Evolutionary conservation across 495 filamentous ascomycete species (phyloP).

Genomic region (Penicillium chermesinum): DNA sequence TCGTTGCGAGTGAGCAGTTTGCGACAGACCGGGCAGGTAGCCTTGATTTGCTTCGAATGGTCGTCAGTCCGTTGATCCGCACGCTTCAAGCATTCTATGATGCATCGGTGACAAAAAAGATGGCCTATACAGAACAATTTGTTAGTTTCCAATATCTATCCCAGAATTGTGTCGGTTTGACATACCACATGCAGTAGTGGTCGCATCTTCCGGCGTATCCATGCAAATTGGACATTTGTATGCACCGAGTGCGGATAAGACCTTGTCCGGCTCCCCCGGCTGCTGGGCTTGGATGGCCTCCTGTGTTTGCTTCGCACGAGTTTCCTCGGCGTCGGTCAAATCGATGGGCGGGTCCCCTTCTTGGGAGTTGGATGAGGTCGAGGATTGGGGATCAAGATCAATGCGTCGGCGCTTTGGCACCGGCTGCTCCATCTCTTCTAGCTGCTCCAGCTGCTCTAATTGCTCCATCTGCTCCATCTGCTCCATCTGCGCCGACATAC

Average conservation of each 20-base stretch:
- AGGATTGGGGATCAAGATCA: neutral
- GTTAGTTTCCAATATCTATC: too few relatives aligned
- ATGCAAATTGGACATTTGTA: slow-evolving; percentile 20
- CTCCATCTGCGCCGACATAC: slow-evolving; percentile 2
- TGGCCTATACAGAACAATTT: slow-evolving; percentile 11
- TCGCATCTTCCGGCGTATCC: slow-evolving; percentile 17
- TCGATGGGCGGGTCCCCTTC: slow-evolving; percentile 11
- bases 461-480: slow-evolving; percentile 9
- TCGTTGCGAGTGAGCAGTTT: slow-evolving; percentile 13
- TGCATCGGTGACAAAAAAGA: slow-evolving; percentile 16
- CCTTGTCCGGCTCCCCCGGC: slow-evolving; percentile 2
- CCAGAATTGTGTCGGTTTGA: too few relatives aligned
- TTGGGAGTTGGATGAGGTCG: neutral
- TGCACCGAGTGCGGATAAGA: neutral
- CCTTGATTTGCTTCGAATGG: slow-evolving; percentile 4
- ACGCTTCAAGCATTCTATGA: slow-evolving; percentile 13
- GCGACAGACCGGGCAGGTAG: slow-evolving; percentile 17
- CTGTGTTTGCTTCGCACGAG: slow-evolving; percentile 42
- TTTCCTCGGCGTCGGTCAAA: slow-evolving; percentile 34
- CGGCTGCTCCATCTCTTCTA: slow-evolving; percentile 12
- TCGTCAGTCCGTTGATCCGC: slow-evolving; percentile 3
- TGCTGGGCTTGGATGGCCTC: slow-evolving; percentile 41
- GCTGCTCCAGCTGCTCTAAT: slow-evolving; percentile 12
- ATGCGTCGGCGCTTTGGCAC: slow-evolving; percentile 12
- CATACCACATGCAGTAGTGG: slow-evolving; percentile 16